Conservation (phyloP, 1,139 yeast species). For the Yamadazyma jaroonii region DNA sequence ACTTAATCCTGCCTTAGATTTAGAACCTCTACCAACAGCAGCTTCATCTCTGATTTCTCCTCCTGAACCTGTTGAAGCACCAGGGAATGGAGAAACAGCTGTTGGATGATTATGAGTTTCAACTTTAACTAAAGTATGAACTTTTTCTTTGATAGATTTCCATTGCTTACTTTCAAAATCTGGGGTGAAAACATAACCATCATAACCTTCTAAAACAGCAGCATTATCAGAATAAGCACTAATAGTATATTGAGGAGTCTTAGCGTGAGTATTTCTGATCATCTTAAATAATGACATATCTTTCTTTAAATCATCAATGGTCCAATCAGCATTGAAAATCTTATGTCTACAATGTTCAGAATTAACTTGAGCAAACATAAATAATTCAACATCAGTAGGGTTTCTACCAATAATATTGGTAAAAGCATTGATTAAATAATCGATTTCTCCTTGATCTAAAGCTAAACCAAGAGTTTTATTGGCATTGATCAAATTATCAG, state of each 20-base stretch:
- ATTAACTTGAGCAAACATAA: slow-evolving; percentile 99
- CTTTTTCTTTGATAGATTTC: slow-evolving; percentile 70
- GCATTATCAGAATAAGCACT: slow-evolving; percentile 98
- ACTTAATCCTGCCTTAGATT: slow-evolving; percentile 92
- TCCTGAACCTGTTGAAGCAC: slow-evolving; percentile 99
- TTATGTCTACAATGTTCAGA: slow-evolving; percentile 99
- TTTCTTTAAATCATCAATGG: slow-evolving; percentile 78
- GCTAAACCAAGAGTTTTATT: slow-evolving; percentile 89
- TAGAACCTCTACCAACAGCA: slow-evolving; percentile 98
- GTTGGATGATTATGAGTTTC: slow-evolving; percentile 99
- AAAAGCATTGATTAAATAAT: slow-evolving; percentile 81
- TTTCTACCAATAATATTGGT: slow-evolving; percentile 72
- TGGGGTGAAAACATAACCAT: slow-evolving; percentile 77
- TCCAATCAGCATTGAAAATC: slow-evolving; percentile 98
- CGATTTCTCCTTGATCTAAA: slow-evolving; percentile 87
- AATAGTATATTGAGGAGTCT: slow-evolving; percentile 77
- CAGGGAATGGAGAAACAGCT: slow-evolving; percentile 98
- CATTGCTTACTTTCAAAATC: slow-evolving; percentile 70
- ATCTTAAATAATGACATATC: slow-evolving; percentile 81
- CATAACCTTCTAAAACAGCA: slow-evolving; percentile 89
- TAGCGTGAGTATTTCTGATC: slow-evolving; percentile 91
- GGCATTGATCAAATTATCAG: slow-evolving; percentile 66
- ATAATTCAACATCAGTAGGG: slow-evolving; percentile 96
- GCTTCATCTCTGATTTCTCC: slow-evolving; percentile 99
- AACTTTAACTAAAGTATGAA: slow-evolving; percentile 89